Conservation (phyloP, 805 yeast species). For the Huiozyma naganishii region DNA sequence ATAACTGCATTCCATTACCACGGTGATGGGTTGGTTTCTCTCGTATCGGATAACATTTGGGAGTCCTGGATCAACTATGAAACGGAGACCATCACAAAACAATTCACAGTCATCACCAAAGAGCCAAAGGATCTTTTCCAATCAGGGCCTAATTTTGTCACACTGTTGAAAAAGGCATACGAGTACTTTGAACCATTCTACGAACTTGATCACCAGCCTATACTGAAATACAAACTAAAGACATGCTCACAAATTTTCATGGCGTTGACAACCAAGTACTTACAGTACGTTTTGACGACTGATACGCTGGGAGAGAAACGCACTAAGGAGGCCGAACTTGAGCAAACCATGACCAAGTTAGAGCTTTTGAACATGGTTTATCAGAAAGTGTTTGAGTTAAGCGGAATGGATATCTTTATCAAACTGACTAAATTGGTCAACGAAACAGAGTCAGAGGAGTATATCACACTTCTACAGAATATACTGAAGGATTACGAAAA, state of each 20-base stretch:
- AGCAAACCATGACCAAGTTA: slow-evolving; percentile 18
- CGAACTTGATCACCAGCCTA: slow-evolving; percentile 10
- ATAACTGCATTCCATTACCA: slow-evolving; percentile 34
- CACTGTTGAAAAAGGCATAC: slow-evolving; percentile 36
- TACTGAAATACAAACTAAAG: slow-evolving; percentile 17
- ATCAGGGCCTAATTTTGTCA: slow-evolving; percentile 32
- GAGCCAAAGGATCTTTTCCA: slow-evolving; percentile 9
- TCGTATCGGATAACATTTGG: slow-evolving; percentile 23
- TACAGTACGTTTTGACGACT: slow-evolving; percentile 13
- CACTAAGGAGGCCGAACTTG: slow-evolving; percentile 17
- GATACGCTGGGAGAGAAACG: slow-evolving; percentile 13
- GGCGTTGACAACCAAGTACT: slow-evolving; percentile 14
- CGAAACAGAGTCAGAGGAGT: slow-evolving; percentile 11
- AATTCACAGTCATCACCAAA: slow-evolving; percentile 35
- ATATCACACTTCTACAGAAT: slow-evolving; percentile 23
- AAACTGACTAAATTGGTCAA: slow-evolving; percentile 18
- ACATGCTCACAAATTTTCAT: slow-evolving; percentile 22
- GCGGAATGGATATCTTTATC: slow-evolving; percentile 12
- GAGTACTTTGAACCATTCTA: slow-evolving; percentile 31
- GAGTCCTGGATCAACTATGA: slow-evolving; percentile 42
- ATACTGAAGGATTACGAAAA: slow-evolving; percentile 20
- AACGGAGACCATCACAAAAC: slow-evolving; percentile 32
- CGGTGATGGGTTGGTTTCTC: slow-evolving; percentile 26
- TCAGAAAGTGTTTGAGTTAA: slow-evolving; percentile 10
- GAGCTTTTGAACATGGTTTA: slow-evolving; percentile 12